Evolutionary conservation across 2,329 filamentous ascomycete species (phyloP), one percentile per base, ranked within the genome.

Genomic region (Hymenoscyphus fraxineus): DNA sequence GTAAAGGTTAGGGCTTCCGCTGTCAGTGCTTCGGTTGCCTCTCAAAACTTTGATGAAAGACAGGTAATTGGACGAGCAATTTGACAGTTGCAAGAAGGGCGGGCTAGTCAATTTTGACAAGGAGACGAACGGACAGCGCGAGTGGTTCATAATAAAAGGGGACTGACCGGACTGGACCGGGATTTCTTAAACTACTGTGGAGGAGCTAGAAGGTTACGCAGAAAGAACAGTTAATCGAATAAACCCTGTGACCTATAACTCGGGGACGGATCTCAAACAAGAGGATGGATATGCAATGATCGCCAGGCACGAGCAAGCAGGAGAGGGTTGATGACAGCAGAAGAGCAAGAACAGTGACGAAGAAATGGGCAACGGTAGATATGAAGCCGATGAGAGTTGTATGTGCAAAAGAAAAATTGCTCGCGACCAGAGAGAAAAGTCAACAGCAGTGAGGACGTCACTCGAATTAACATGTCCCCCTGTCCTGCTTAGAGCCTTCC

Each of bases 11-110:
- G 32, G 31, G 62, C 58, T 54, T 54, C 47, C 47, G 19, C 58
- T 64, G 59, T 66, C 60, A 65, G 59, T 67, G 63, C 66, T 54
- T 68, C 61, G 63, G 58, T 67, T 63, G 64, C 61, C 65, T 65
- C 63, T 61, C 7, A 51, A 40, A 27, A 31, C 47, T 12, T n/a
- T 15, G 12, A 19, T 41, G 39, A 16, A 9, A 31, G 27, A 16
- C 10, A 35, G n/a, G 22, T 35, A 27, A 60, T 60, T 60, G 40
- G 58, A 38, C 41, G 27, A 22, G 10, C 39, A 39, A 22, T 57
- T 32, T n/a, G 27, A 57, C 31, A n/a, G 6, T 56, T n/a, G 15
- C 31, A 13, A 38, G 13, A 27, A 27, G 47, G 22, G 47, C 19
- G 4, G 19, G 47, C 47, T 22, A 54, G 47, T 22, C 10, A 27